Evolutionary conservation across 176 grass and related monocot species (phyloP).

Genomic region (Carex littledalei): DNA sequence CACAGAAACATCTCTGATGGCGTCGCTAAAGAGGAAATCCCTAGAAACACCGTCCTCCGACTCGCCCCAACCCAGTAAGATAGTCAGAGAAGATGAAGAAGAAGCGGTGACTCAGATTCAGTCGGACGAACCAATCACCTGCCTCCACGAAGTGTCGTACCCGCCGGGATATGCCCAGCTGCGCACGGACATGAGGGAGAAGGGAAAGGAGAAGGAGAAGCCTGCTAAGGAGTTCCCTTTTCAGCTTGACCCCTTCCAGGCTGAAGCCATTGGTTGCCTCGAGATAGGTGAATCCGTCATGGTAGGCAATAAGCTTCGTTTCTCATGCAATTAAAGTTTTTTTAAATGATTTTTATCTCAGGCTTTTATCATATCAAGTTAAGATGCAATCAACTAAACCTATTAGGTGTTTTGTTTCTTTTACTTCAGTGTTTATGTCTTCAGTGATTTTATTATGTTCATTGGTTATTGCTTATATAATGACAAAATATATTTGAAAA

Average conservation of each 20-base stretch:
- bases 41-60: conserved; percentile 12
- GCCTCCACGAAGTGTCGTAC: conserved; percentile 94
- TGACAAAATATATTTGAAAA: neutral
- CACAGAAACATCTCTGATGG: conserved; percentile 26
- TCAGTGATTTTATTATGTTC: neutral
- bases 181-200: conserved; percentile 13
- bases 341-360: neutral
- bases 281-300: conserved; percentile 47
- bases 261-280: conserved; percentile 51
- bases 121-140: conserved; percentile 37
- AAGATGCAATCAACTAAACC: neutral
- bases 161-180: conserved; percentile 48
- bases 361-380: neutral
- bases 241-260: conserved; percentile 86
- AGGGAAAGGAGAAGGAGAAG: conserved; percentile 14
- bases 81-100: neutral
- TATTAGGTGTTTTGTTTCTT: neutral
- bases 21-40: conserved; percentile 57
- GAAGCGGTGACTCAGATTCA: neutral
- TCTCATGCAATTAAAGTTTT: neutral
- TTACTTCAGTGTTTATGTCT: neutral
- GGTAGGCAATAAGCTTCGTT: neutral
- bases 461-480: neutral
- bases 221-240: conserved; percentile 77
- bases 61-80: conserved; percentile 21